A percentile compares a stretch with the other conserved stretches of the same genome.
Evolutionary conservation across 2,329 filamentous ascomycete genomes (phyloP).

Genomic region (Alternaria triticimaculans): DNA sequence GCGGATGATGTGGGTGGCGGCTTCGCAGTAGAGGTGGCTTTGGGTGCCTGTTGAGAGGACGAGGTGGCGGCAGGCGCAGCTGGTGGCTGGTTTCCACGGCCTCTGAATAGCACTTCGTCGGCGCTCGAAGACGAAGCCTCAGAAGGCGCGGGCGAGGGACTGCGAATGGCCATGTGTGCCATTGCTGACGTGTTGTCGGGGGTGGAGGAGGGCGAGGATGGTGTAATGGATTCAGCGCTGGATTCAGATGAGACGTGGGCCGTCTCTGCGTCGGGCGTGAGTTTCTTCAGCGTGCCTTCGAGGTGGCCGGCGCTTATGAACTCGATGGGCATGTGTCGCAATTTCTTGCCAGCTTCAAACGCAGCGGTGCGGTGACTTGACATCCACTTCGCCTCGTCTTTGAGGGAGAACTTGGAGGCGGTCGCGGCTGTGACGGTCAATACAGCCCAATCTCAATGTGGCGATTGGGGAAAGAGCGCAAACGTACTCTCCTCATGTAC

Average conservation of each 20-base stretch:
- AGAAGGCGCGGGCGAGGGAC: conserved; percentile 43
- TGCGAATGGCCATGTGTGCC: conserved; percentile 45
- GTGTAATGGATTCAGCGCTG: conserved; percentile 15
- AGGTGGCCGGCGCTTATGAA: conserved; percentile 67
- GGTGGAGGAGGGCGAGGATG: conserved; percentile 23
- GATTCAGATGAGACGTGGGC: conserved; percentile 12
- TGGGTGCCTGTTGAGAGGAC: neutral
- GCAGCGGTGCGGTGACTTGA: conserved; percentile 56
- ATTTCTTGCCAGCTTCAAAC: conserved; percentile 56
- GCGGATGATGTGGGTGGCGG: neutral
- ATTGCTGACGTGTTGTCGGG: conserved; percentile 34
- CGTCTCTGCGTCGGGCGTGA: conserved; percentile 22
- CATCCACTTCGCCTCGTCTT: conserved; percentile 66
- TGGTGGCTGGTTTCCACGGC: conserved; percentile 26
- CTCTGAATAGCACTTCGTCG: conserved; percentile 66
- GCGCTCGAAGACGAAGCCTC: conserved; percentile 43
- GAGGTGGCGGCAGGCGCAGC: conserved; percentile 2
- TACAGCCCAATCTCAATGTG: conserved; percentile 9
- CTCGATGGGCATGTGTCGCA: conserved; percentile 62
- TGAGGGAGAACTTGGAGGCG: conserved; percentile 54
- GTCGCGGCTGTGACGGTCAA: conserved; percentile 28
- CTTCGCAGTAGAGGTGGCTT: neutral
- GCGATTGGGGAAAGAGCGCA: conserved; percentile 11
- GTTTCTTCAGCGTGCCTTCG: conserved; percentile 44
- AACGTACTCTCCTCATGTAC: conserved; percentile 26